Conservation (phyloP, 192 early-diverging fungal species). For the Phlyctochytrium planicorne region DNA sequence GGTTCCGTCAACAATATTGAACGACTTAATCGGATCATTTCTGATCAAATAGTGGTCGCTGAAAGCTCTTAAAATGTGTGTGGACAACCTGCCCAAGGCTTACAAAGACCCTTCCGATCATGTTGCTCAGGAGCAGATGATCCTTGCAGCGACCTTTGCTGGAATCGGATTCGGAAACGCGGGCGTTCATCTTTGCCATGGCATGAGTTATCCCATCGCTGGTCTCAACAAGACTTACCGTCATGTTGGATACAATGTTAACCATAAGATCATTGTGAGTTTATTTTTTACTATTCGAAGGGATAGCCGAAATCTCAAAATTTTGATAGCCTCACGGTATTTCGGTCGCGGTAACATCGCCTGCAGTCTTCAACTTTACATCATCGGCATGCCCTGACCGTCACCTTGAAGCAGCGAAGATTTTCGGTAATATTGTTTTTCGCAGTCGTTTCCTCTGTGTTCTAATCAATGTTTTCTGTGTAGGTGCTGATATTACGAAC, state of each 20-base stretch:
- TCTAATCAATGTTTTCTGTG: background rate
- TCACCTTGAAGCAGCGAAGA: constrained; percentile 76
- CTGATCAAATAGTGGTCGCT: constrained; percentile 69
- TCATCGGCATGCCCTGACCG: constrained; percentile 77
- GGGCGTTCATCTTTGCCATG: constrained; percentile 85
- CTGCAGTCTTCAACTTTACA: constrained; percentile 86
- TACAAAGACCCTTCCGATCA: constrained; percentile 64
- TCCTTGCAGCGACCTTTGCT: constrained; percentile 85
- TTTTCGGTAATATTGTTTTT: constrained; percentile 55
- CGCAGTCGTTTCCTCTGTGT: background rate
- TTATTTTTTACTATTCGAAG: constrained; percentile 3
- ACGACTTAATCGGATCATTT: too few relatives aligned
- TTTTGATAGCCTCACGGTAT: constrained; percentile 50
- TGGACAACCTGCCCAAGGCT: constrained; percentile 73
- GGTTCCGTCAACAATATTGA: background rate
- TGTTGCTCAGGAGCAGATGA: constrained; percentile 78
- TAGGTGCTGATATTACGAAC: constrained; percentile 60
- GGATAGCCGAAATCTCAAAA: background rate
- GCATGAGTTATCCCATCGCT: constrained; percentile 83
- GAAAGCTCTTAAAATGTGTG: constrained; percentile 75
- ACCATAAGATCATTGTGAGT: constrained; percentile 71
- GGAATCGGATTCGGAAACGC: constrained; percentile 88
- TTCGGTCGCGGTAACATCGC: constrained; percentile 87
- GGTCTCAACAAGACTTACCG: constrained; percentile 80
- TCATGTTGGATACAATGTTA: constrained; percentile 77